A percentile compares a stretch with the other conserved stretches of the same genome.
Evolutionary conservation across 2,329 filamentous ascomycete genomes (phyloP).

Genomic region (Xylariaceae sp.): DNA sequence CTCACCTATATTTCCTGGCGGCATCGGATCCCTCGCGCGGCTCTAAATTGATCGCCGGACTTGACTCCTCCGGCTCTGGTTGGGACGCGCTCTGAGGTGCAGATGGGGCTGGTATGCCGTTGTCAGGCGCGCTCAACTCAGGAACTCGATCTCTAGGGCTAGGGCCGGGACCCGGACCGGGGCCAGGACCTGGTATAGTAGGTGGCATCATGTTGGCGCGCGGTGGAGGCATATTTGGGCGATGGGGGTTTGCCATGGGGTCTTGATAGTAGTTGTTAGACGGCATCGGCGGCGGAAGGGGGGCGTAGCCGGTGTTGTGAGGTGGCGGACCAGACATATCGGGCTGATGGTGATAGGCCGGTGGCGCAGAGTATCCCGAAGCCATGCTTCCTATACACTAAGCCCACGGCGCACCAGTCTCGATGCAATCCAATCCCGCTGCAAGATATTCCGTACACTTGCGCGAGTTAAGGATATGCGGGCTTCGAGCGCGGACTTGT

Average conservation of each 20-base stretch:
- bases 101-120: conserved; percentile 22
- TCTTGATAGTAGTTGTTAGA: conserved; percentile 29
- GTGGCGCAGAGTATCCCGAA: conserved; percentile 31
- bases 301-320: conserved; percentile 29
- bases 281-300: conserved; percentile 30
- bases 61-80: conserved; percentile 23
- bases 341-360: conserved; percentile 28
- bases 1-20: conserved; percentile 30
- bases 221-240: conserved; percentile 30
- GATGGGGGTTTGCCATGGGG: conserved; percentile 28
- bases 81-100: conserved; percentile 23
- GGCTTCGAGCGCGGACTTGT: conserved; percentile 5
- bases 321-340: conserved; percentile 28
- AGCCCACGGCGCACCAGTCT: conserved; percentile 7
- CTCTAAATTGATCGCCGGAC: conserved; percentile 14
- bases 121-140: conserved; percentile 26
- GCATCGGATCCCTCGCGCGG: conserved; percentile 29
- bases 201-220: conserved; percentile 30
- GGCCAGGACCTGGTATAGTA: conserved; percentile 26
- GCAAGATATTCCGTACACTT: not conserved
- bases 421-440: conserved; percentile 14
- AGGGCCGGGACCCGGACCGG: conserved; percentile 23
- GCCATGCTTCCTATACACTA: conserved; percentile 25
- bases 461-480: not conserved
- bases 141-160: conserved; percentile 26